Evolutionary conservation across 257 asterid genomes (phyloP), one percentile per base, ranked within the genome.

Genomic region (Sherardia arvensis): DNA sequence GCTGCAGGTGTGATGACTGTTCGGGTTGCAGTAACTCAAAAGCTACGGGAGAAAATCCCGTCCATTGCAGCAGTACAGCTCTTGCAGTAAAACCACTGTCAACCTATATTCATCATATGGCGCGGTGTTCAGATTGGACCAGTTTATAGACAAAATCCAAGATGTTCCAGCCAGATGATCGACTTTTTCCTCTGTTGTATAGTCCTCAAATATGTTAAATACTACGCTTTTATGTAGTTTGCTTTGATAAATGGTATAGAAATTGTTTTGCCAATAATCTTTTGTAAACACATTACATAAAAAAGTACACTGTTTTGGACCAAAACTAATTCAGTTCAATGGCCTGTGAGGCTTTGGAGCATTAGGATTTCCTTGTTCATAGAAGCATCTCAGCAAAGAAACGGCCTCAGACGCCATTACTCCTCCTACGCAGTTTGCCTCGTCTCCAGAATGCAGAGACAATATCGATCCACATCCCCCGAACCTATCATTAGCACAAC

Each of bases 1-100:
- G 99, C 97, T 21, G 94, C 96, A 43, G 78, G 90, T 64, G 99
- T 92, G 53, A 92, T 92, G 91, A 92, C 99, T 23, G 97, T 89
- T 66, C 86, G 99, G 28, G 96, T 92, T 51, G 99, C 99, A 73
- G 91, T 92, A 5, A 83, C 99, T 66, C 97, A 89, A 83, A 92
- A 89, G 76, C 88, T 89, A 61, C 77, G 99, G 61, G 99, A 89
- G 68, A 92, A 92, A 53, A 85, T 92, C 61, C 97, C 97, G 47
- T 62, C 94, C 74, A 92, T 92, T 65, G 97, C 97, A 25, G 97
- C 96, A 1, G 95, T 92, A 55, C 99, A 89, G 71, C 95, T 92
- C 49, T 73, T 91, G 75, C 85, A 89, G 11, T 90, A 80, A 77
- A 69, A 71, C 7, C 59, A 6, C 20, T 1, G 14, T 5, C 53